Conservation (phyloP, 345 rosid species). For the Brassica cretica region DNA sequence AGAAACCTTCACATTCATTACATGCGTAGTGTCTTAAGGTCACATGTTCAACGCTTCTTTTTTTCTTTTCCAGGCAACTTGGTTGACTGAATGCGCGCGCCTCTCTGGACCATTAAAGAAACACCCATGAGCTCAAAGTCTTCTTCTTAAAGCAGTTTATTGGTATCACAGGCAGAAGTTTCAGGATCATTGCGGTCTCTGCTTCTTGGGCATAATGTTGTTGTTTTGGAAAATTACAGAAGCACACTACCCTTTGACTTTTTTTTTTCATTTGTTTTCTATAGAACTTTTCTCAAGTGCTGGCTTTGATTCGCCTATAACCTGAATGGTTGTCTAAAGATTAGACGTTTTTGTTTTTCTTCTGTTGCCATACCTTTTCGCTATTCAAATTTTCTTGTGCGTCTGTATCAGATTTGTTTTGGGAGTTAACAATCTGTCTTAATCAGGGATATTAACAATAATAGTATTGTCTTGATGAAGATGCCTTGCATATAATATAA, state of each 20-base stretch:
- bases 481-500: neutral
- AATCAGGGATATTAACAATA: neutral
- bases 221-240: neutral
- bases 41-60: constrained; percentile 8
- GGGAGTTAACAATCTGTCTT: constrained; percentile 1
- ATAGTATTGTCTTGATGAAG: neutral
- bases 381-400: neutral
- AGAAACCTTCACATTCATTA: neutral
- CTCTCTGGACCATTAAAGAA: constrained; percentile 15
- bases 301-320: constrained; percentile 24
- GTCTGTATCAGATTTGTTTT: constrained; percentile 24
- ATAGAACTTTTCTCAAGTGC: constrained; percentile 8
- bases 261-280: constrained; percentile 17
- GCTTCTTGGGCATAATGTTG: constrained; percentile 23
- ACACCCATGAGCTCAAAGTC: constrained; percentile 13
- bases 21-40: neutral
- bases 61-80: constrained; percentile 1
- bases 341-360: constrained; percentile 23
- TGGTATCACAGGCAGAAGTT: neutral
- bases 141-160: constrained; percentile 11
- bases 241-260: constrained; percentile 10
- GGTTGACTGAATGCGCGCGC: neutral
- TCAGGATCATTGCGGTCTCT: constrained; percentile 9
- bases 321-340: constrained; percentile 27
- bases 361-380: neutral